phyloP scores from a whole-genome alignment of 805 yeast genomes.

The Metschnikowia dekortorum region DNA sequence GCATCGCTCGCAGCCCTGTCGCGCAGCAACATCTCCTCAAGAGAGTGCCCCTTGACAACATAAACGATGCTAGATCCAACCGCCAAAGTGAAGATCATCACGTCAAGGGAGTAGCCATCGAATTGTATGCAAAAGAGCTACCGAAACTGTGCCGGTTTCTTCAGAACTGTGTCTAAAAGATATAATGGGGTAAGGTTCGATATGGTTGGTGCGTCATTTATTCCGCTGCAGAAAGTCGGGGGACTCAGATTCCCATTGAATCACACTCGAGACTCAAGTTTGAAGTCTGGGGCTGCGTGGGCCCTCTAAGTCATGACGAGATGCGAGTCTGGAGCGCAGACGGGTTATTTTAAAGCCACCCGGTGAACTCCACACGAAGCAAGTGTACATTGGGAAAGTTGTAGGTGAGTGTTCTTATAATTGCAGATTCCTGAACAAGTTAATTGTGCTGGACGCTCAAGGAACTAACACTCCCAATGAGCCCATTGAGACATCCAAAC shows the following conservation, averaged over 20 bases:
- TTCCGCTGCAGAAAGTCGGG: slow-evolving; percentile 10
- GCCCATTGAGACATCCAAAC: no score
- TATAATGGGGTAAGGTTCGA: slow-evolving; percentile 42
- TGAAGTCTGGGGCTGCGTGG: slow-evolving; percentile 51
- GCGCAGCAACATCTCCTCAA: background rate
- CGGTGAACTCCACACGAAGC: slow-evolving; percentile 43
- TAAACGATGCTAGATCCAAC: slow-evolving; percentile 44
- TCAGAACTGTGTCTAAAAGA: slow-evolving; percentile 40
- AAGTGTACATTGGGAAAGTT: slow-evolving; percentile 50
- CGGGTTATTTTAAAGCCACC: slow-evolving; percentile 36
- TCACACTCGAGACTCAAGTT: slow-evolving; percentile 49
- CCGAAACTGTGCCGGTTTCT: slow-evolving; percentile 52
- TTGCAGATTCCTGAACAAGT: slow-evolving; percentile 41
- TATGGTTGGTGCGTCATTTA: slow-evolving; percentile 29
- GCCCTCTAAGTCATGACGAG: slow-evolving; percentile 34
- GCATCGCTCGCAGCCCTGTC: background rate
- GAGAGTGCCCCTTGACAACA: background rate
- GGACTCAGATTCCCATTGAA: slow-evolving; percentile 32
- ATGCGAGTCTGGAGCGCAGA: slow-evolving; percentile 18
- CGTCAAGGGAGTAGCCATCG: slow-evolving; percentile 60
- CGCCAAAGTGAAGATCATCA: slow-evolving; percentile 52
- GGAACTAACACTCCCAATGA: no score
- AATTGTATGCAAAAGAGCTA: slow-evolving; percentile 65
- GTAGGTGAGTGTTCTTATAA: slow-evolving; percentile 50
- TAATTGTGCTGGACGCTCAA: no score